phyloP scores from a whole-genome alignment of 2,329 filamentous ascomycete genomes.

The Cercospora canescens region DNA sequence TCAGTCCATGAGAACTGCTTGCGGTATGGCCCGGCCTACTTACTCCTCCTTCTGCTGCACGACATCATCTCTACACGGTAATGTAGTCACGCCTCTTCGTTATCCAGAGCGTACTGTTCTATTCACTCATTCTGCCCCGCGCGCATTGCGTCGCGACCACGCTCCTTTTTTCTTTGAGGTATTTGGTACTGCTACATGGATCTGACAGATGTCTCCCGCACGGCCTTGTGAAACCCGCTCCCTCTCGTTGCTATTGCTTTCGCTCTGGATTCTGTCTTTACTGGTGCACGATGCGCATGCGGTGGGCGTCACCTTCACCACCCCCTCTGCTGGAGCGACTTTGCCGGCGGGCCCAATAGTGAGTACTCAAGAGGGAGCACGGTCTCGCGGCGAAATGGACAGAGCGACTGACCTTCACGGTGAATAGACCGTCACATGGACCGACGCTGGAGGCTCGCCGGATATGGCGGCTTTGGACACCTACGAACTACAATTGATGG shows the following conservation, averaged over 20 bases:
- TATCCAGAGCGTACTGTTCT: neutral
- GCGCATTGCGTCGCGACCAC: neutral
- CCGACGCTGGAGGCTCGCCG: slow-evolving; percentile 22
- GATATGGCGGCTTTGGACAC: slow-evolving; percentile 18
- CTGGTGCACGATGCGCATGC: slow-evolving; percentile 16
- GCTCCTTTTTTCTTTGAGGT: neutral
- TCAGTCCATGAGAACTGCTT: neutral
- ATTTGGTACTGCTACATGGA: neutral
- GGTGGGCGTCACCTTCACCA: slow-evolving; percentile 21
- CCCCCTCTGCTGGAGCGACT: slow-evolving; percentile 21
- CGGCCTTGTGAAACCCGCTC: slow-evolving; percentile 8
- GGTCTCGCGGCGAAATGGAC: neutral
- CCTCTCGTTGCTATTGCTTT: slow-evolving; percentile 12
- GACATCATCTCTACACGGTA: neutral
- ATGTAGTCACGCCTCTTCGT: neutral
- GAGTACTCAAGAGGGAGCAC: neutral
- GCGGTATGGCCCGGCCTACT: neutral
- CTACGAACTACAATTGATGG: slow-evolving; percentile 21
- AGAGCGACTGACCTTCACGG: neutral
- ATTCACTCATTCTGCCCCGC: neutral
- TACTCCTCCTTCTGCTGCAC: neutral
- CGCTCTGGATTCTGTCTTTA: slow-evolving; percentile 7
- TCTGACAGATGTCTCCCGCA: slow-evolving; percentile 12
- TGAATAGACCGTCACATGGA: slow-evolving; percentile 19
- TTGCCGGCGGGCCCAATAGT: slow-evolving; percentile 20